Evolutionary conservation across 2,329 filamentous ascomycete species (phyloP), one percentile per base, ranked within the genome.

Genomic region (Fusarium duplospermum): DNA sequence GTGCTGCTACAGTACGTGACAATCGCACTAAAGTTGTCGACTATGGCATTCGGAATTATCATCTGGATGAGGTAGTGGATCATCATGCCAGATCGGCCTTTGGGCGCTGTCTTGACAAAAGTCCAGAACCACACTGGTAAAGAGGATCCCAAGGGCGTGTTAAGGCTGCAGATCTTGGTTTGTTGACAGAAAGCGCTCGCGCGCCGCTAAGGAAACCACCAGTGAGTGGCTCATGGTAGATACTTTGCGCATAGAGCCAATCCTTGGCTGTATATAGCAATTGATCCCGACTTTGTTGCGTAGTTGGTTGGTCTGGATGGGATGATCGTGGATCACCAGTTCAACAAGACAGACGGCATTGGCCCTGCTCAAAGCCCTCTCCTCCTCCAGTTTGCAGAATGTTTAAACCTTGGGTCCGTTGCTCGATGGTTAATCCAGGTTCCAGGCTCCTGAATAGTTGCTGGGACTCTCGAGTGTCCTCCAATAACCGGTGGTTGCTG

Each of bases 361-460:
- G 27, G 57, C 16, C 22, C 36, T 29, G 11, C 57, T 42, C 36
- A 52, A 29, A n/a, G 27, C 24, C 47, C 10, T 52, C 18, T 6
- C 18, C 33, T 58, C 29, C 56, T 38, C 16, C 22, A 45, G n/a
- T 45, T 45, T 45, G 58, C 40, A 47, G 42, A 27, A 11, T 42
- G 35, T 29, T 36, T 60, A n/a, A 24, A 27, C 35, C 22, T 59
- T 40, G 33, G 33, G 24, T 29, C 56, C 16, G 7, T 27, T 38
- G 35, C 56, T 45, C 18, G 59, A 35, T 59, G 35, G 38, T n/a
- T 47, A 40, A 67, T 66, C 62, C 57, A 67, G 64, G 47, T 65
- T 68, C 64, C 57, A 22, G 38, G 57, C 54, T 71, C 36, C 45
- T 65, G 61, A 58, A 64, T 56, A 67, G 66, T 71, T 54, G 62